phyloP scores from a whole-genome alignment of 176 grass and related monocot species.

The Stipa capillata region DNA sequence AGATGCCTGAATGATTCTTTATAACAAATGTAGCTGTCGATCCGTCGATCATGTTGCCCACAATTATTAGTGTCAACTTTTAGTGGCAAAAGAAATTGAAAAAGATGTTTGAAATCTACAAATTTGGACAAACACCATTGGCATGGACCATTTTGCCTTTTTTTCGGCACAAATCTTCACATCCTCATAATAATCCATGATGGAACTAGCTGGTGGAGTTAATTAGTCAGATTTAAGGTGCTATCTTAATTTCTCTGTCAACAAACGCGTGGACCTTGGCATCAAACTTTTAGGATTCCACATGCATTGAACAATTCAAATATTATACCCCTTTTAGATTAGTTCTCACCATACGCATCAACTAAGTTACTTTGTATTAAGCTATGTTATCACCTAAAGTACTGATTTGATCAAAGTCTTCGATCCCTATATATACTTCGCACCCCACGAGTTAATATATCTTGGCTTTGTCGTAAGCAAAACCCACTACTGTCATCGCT shows the following conservation, averaged over 20 bases:
- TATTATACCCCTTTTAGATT: not conserved
- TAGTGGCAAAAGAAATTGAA: not conserved
- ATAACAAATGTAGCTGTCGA: not conserved
- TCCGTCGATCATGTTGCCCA: not conserved
- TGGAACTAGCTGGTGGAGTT: not conserved
- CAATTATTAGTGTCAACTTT: not conserved
- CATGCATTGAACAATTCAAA: not conserved
- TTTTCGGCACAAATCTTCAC: not conserved
- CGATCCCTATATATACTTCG: too few species aligned
- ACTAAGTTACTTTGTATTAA: not conserved
- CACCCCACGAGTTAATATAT: too few species aligned
- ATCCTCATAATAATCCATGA: not conserved
- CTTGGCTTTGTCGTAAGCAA: too few species aligned
- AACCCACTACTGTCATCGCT: conserved; percentile 1
- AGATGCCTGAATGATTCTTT: too few species aligned
- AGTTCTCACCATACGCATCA: not conserved
- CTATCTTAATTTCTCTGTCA: not conserved
- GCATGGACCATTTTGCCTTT: not conserved
- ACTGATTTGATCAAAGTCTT: not conserved
- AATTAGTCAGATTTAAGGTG: not conserved
- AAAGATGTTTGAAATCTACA: not conserved
- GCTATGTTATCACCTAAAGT: not conserved
- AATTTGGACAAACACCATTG: not conserved
- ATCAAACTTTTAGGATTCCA: not conserved
- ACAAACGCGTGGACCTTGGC: not conserved